Percentiles rank a stretch among this genome's conserved stretches.
phyloP scores from a whole-genome alignment of 768 basidiomycete species.

The Termitomyces sp. region DNA sequence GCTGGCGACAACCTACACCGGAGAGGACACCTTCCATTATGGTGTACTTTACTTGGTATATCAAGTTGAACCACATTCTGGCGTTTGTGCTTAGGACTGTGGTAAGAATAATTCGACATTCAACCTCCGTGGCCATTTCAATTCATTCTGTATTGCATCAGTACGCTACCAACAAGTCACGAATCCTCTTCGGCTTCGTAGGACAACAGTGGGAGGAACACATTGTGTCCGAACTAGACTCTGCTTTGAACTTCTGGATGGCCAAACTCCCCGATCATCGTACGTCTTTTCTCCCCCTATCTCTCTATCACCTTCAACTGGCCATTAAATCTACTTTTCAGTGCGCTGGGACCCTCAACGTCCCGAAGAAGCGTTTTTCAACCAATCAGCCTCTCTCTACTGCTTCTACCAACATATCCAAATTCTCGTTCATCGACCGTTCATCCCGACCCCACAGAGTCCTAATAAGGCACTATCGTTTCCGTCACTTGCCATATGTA shows the following conservation, averaged over 20 bases:
- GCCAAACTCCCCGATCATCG: constrained; percentile 60
- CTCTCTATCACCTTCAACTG: neutral
- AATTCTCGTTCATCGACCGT: constrained; percentile 76
- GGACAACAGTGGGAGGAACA: constrained; percentile 62
- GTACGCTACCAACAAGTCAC: constrained; percentile 84
- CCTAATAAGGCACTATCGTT: constrained; percentile 40
- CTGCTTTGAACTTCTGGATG: constrained; percentile 66
- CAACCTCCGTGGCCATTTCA: neutral
- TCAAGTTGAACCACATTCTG: constrained; percentile 63
- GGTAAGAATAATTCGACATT: constrained; percentile 30
- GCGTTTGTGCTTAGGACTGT: constrained; percentile 64
- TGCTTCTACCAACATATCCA: constrained; percentile 52
- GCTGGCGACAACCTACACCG: constrained; percentile 64
- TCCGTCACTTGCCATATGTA: constrained; percentile 73
- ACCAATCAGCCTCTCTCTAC: constrained; percentile 60
- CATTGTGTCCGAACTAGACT: constrained; percentile 68
- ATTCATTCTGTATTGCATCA: constrained; percentile 19
- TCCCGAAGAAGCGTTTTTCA: constrained; percentile 41
- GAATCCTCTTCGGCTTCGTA: constrained; percentile 58
- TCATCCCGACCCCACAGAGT: constrained; percentile 58
- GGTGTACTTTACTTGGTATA: constrained; percentile 49
- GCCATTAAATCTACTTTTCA: constrained; percentile 10
- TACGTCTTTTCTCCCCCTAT: constrained; percentile 23
- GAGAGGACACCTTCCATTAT: constrained; percentile 50
- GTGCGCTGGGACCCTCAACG: constrained; percentile 51